A percentile compares a stretch with the other conserved stretches of the same genome.
These are phyloP conservation scores for Naumovozyma dairenensis DNA, from an alignment of 805 yeast species.

Conservation along the genomic window DNA sequence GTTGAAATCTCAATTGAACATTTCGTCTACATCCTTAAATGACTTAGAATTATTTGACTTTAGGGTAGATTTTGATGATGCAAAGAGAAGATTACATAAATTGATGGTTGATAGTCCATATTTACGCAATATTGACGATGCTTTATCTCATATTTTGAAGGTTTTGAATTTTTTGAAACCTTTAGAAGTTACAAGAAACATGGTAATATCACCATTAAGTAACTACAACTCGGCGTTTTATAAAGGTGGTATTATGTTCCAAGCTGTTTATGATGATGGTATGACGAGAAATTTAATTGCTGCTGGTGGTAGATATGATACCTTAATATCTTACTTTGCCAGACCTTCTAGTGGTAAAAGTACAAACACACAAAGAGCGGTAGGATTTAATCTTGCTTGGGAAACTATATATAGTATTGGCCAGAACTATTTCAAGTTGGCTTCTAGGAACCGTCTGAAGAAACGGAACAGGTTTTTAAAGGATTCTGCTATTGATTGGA, in stretches of 20 bases:
- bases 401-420: slow-evolving; percentile 49
- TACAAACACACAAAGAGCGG: slow-evolving; percentile 45
- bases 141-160: slow-evolving; percentile 49
- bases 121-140: slow-evolving; percentile 49
- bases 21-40: slow-evolving; percentile 72
- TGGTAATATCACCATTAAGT: slow-evolving; percentile 70
- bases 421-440: slow-evolving; percentile 36
- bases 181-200: slow-evolving; percentile 48
- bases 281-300: slow-evolving; percentile 46
- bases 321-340: slow-evolving; percentile 54
- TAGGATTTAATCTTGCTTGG: slow-evolving; percentile 80
- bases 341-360: slow-evolving; percentile 37
- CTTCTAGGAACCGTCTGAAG: slow-evolving; percentile 25
- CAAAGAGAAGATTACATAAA: slow-evolving; percentile 52
- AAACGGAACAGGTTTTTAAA: slow-evolving; percentile 29
- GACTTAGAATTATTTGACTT: slow-evolving; percentile 79
- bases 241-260: slow-evolving; percentile 78
- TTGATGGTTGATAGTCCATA: slow-evolving; percentile 68
- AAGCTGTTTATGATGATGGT: slow-evolving; percentile 61
- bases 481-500: slow-evolving; percentile 37
- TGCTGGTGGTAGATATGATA: slow-evolving; percentile 92
- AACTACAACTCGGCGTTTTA: slow-evolving; percentile 78
- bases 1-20: slow-evolving; percentile 54
- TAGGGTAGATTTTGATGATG: slow-evolving; percentile 54
- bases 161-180: slow-evolving; percentile 45